These are phyloP conservation scores for Tephrocybe rancida DNA, from an alignment of 768 basidiomycete species.

Conservation along the genomic window DNA sequence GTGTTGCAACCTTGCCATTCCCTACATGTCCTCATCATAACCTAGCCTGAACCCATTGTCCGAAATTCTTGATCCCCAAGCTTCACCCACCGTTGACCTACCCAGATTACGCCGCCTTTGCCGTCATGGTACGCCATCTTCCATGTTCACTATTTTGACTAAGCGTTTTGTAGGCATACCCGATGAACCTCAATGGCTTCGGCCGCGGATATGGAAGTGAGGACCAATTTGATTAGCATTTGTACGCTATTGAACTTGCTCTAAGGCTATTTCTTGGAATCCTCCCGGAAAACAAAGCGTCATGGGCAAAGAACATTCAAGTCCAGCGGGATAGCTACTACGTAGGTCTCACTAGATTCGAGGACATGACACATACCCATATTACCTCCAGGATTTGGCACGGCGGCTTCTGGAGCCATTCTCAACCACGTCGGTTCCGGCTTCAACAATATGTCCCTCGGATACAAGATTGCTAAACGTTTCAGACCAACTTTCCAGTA, in stretches of 20 bases:
- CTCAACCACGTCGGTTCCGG: constrained; percentile 41
- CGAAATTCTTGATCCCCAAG: constrained; percentile 57
- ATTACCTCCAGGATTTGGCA: constrained; percentile 59
- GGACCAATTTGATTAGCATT: constrained; percentile 22
- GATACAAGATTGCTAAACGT: constrained; percentile 53
- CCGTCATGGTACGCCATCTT: constrained; percentile 50
- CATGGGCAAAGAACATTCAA: constrained; percentile 57
- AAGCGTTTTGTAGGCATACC: constrained; percentile 57
- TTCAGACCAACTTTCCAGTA: constrained; percentile 56
- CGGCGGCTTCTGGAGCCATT: constrained; percentile 63
- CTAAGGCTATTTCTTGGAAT: constrained; percentile 64
- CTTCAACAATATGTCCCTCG: constrained; percentile 35
- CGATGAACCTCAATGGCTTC: constrained; percentile 73
- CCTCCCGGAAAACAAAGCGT: constrained; percentile 55
- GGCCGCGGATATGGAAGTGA: constrained; percentile 80
- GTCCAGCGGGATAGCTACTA: constrained; percentile 76
- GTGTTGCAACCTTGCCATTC: constrained; percentile 20
- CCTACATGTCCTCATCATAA: constrained; percentile 7
- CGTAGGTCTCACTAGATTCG: constrained; percentile 39
- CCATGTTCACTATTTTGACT: constrained; percentile 2
- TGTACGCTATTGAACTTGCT: constrained; percentile 9
- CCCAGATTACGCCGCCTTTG: constrained; percentile 57
- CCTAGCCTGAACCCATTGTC: constrained; percentile 57
- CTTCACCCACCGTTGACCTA: constrained; percentile 57
- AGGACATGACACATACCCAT: constrained; percentile 8